Evolutionary conservation across 2,329 filamentous ascomycete species (phyloP).

Genomic region (Stylonectria norvegica): DNA sequence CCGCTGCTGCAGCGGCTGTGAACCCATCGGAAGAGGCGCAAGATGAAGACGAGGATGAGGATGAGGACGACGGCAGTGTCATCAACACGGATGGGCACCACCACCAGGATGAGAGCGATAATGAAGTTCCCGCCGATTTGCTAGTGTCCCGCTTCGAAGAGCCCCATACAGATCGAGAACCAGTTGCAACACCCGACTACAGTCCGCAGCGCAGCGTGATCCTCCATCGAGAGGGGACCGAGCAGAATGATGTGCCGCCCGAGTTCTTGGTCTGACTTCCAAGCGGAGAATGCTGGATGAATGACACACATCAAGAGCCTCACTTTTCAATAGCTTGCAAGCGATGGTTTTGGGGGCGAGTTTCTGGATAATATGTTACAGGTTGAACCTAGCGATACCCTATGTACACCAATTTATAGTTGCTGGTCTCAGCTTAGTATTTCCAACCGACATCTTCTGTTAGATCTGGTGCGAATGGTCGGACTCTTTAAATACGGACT

Average conservation of each 20-base stretch:
- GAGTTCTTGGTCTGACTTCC: conserved; percentile 55
- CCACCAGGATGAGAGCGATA: conserved; percentile 35
- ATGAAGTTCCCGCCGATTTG: conserved; percentile 42
- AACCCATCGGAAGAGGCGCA: not conserved
- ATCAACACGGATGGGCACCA: not conserved
- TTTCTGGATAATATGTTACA: no score
- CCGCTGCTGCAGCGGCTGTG: conserved; percentile 1
- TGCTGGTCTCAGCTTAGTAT: no score
- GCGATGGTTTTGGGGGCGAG: no score
- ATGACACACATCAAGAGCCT: no score
- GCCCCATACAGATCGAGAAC: conserved; percentile 12
- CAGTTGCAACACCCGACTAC: no score
- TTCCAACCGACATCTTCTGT: no score
- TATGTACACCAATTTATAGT: no score
- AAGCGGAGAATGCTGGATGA: no score
- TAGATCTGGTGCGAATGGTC: no score
- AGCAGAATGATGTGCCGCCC: conserved; percentile 47
- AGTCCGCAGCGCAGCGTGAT: conserved; percentile 14
- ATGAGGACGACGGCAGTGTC: conserved; percentile 8
- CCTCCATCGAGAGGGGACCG: conserved; percentile 33
- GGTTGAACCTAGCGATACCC: no score
- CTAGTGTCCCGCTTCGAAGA: conserved; percentile 34
- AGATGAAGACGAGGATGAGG: not conserved
- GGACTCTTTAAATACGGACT: no score
- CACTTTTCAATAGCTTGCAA: no score